Evolutionary conservation across 2,329 filamentous ascomycete species (phyloP), one percentile per base, ranked within the genome.

Genomic region (Fusarium penzigii): DNA sequence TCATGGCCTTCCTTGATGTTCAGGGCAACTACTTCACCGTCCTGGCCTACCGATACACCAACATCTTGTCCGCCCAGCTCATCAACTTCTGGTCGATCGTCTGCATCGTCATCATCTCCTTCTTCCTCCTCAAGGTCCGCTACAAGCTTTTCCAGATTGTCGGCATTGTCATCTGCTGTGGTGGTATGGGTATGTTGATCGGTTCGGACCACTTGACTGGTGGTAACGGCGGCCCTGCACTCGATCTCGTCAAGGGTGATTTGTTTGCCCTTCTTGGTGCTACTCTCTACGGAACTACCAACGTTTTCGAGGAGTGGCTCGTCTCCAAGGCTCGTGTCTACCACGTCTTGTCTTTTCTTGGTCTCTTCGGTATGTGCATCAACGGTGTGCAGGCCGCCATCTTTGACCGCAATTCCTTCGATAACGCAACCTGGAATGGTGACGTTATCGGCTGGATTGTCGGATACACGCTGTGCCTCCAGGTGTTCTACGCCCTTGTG

Each of bases 21-120:
- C 84, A 97, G 74, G 94, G 94, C 56, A 99, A 99, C 76, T 99
- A 97, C 78, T 97, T 97, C 70, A 92, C 92, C 65, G 93, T 99
- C 46, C 81, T 97, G 45, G 94, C 93, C 6, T 99, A 97, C 77
- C 83, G 88, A 53, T 86, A 95, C 78, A 96, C 93, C 49, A 97
- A 92, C 66, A 88, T 97, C 63, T 81, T 97, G 44, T 94, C 89
- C 17, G 92, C 92, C 14, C 92, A 97, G 78, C 82, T 99, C 47
- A 91, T 99, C 75, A 97, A 97, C 80, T 97, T 97, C 77, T 97
- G 93, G 93, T 90, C 92, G 63, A 97, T 99, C 62, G 90, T 96
- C 46, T 86, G 93, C 57, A 94, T 99, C 17, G 91, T 97, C 17
- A 68, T 89, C 55, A 75, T 97, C 59, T 96, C 91, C 29, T 92